Evolutionary conservation across 106 monocot genomes (phyloP), one percentile per base, ranked within the genome.

Genomic region (Allium fistulosum): DNA sequence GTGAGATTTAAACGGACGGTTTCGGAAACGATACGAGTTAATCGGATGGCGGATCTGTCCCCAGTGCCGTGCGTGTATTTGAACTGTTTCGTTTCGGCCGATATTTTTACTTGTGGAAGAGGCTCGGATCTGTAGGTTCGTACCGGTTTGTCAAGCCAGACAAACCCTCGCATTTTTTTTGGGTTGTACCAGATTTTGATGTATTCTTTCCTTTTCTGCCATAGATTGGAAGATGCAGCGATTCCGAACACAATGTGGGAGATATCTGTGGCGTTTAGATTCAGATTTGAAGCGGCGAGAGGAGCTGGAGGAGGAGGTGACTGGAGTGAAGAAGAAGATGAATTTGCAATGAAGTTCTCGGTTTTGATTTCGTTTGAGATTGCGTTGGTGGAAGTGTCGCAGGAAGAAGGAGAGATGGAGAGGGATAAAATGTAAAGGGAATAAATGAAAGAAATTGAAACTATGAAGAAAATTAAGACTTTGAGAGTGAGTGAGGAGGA

Each of bases 1-100:
- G 57, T 28, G 53, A 77, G 79, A 66, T 60, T 73, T 48, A 82
- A 78, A 61, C 84, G 82, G 71, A 77, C 60, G 14, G 94, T 85
- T 65, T 94, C 97, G 46, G 97, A 84, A 62, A 92, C 87, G 77
- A 97, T 89, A 59, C 92, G 92, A 55, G 97, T 89, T 73, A 97
- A 75, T 45, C 94, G 86, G 78, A 94, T 80, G 76, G 94, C 94
- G 58, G 90, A 86, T 46, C 90, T 87, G 78, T 63, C 53, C 69
- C 94, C 94, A 10, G 78, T 65, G 16, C 55, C 63, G 84, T 81
- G 72, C 11, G 87, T 84, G 87, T 90, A 94, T 37, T 76, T 78
- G 72, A 94, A 82, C 45, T 10, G 28, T 3, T 84, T 66, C 12
- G 92, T 92, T 78, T 92, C 76, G 63, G 67, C 57, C 62, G 97